Percentiles rank a stretch among this genome's conserved stretches.
Conservation (phyloP, 176 grass and related monocot species). For the Puya raimondii region DNA sequence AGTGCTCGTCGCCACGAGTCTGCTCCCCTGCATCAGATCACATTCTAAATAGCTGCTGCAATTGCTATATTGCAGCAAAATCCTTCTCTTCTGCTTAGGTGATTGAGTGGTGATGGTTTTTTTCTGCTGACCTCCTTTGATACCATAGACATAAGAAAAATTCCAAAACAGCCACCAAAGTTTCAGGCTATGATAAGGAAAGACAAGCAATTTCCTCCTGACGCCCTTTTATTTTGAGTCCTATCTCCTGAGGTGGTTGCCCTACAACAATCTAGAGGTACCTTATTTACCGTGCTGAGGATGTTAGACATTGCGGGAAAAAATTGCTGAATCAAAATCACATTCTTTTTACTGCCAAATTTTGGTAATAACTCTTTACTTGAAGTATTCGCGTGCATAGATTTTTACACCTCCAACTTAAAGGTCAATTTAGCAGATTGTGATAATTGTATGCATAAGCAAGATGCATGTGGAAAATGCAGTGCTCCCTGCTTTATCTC, state of each 20-base stretch:
- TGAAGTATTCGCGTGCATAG: conserved; percentile 23
- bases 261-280: conserved; percentile 11
- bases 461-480: conserved; percentile 5
- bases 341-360: not conserved
- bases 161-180: not conserved
- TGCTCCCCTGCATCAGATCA: conserved; percentile 20
- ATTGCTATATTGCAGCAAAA: not conserved
- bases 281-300: conserved; percentile 13
- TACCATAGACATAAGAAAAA: conserved; percentile 20
- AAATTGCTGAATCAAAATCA: not conserved
- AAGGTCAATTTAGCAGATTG: conserved; percentile 1
- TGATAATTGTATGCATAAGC: not conserved
- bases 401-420: conserved; percentile 9
- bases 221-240: not conserved
- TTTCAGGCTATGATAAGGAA: conserved; percentile 3
- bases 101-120: not conserved
- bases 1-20: conserved; percentile 3
- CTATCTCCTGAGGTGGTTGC: conserved; percentile 18
- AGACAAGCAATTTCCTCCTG: conserved; percentile 2
- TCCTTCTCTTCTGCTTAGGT: not conserved
- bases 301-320: not conserved
- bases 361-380: not conserved
- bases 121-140: not conserved
- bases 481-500: not conserved
- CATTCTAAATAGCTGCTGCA: not conserved